Conservation (phyloP, 2,329 filamentous ascomycete species). For the Xenoacremonium recifei region DNA sequence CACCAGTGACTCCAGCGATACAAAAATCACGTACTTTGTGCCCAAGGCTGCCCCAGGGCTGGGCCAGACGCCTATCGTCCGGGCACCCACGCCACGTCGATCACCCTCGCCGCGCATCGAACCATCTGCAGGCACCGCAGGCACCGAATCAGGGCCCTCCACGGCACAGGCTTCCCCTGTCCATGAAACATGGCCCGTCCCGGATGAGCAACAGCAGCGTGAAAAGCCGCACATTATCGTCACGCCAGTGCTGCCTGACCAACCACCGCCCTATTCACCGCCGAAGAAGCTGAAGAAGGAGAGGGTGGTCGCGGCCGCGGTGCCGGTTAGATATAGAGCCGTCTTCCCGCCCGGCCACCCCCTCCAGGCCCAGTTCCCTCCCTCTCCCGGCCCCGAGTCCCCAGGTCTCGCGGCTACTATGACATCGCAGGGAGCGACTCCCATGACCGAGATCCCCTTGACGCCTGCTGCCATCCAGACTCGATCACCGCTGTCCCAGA, state of each 20-base stretch:
- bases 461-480: slow-evolving; percentile 37
- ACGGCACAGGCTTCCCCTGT: slow-evolving; percentile 17
- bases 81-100: slow-evolving; percentile 35
- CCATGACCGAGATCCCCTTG: slow-evolving; percentile 58
- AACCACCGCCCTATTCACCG: slow-evolving; percentile 58
- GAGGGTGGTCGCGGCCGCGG: too few relatives aligned
- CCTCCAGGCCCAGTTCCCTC: slow-evolving; percentile 46
- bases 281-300: slow-evolving; percentile 35
- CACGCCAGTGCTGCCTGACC: slow-evolving; percentile 35
- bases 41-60: slow-evolving; percentile 13
- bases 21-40: slow-evolving; percentile 16
- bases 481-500: slow-evolving; percentile 12
- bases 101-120: slow-evolving; percentile 32
- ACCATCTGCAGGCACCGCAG: slow-evolving; percentile 10
- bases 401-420: slow-evolving; percentile 62
- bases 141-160: slow-evolving; percentile 15
- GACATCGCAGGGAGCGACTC: slow-evolving; percentile 60
- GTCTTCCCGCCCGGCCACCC: slow-evolving; percentile 57
- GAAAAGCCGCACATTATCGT: slow-evolving; percentile 40
- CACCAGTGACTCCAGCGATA: too few relatives aligned
- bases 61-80: slow-evolving; percentile 34
- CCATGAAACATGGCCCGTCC: slow-evolving; percentile 14
- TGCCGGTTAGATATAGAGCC: slow-evolving; percentile 50
- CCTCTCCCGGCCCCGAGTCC: slow-evolving; percentile 61
- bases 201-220: slow-evolving; percentile 6